phyloP scores from a whole-genome alignment of 345 rosid species.

The Odontarrhena argentea region DNA sequence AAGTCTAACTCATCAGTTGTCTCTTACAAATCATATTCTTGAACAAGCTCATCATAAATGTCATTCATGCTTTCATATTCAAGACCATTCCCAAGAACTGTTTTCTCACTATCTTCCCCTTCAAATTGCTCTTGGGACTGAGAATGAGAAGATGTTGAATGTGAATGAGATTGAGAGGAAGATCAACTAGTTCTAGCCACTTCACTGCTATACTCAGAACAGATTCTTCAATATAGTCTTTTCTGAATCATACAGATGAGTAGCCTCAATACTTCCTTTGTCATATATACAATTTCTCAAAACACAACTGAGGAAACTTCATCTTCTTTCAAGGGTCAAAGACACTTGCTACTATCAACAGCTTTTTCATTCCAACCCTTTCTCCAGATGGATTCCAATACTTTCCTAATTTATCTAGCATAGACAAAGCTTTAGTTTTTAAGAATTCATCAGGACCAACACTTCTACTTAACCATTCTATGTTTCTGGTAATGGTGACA shows the following conservation, averaged over 20 bases:
- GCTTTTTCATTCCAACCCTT: not conserved
- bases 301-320: not conserved
- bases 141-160: not conserved
- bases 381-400: not conserved
- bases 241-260: not conserved
- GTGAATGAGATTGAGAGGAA: too few relatives aligned
- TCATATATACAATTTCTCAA: not conserved
- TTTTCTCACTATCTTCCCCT: not conserved
- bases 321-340: not conserved
- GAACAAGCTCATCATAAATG: too few relatives aligned
- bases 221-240: not conserved
- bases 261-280: not conserved
- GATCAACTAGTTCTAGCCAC: too few relatives aligned
- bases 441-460: not conserved
- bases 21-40: too few relatives aligned
- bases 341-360: not conserved
- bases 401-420: not conserved
- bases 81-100: not conserved
- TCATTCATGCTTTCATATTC: too few relatives aligned
- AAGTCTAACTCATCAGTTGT: too few relatives aligned
- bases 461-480: not conserved
- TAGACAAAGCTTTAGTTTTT: not conserved
- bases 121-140: not conserved
- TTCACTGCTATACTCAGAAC: not conserved
- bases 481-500: not conserved